Conservation (phyloP, 2,329 filamentous ascomycete genomes). For the Cordyceps fumosorosea region DNA sequence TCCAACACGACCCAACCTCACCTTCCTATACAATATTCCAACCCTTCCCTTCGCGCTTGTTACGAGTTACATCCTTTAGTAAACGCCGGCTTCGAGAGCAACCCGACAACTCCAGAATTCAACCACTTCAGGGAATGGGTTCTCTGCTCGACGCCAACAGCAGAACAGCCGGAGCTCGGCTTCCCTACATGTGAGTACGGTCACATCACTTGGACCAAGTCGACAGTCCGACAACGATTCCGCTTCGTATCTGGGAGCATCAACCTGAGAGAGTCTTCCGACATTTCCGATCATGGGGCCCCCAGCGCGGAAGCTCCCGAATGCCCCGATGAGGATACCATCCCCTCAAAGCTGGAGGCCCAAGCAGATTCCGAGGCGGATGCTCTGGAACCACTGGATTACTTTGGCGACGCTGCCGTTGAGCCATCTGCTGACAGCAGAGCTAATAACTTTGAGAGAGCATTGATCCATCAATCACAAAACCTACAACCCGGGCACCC, state of each 20-base stretch:
- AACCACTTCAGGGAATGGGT: constrained; percentile 65
- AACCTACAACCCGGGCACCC: constrained; percentile 25
- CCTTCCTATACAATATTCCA: constrained; percentile 61
- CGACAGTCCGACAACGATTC: constrained; percentile 60
- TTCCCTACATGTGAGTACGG: constrained; percentile 54
- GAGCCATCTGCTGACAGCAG: constrained; percentile 17
- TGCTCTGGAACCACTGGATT: constrained; percentile 29
- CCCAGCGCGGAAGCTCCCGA: constrained; percentile 18
- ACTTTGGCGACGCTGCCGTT: constrained; percentile 33
- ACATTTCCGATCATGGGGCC: constrained; percentile 29
- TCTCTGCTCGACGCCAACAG: constrained; percentile 46
- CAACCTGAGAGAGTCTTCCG: constrained; percentile 25
- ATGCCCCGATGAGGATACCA: not conserved
- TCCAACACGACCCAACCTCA: constrained; percentile 46
- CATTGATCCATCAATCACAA: not conserved
- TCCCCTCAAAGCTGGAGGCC: not conserved
- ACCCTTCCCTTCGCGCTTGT: constrained; percentile 56
- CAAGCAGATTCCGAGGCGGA: constrained; percentile 20
- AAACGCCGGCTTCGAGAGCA: constrained; percentile 39
- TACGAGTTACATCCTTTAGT: constrained; percentile 51
- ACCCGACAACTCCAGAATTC: constrained; percentile 42
- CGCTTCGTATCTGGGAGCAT: constrained; percentile 58
- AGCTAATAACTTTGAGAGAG: constrained; percentile 2
- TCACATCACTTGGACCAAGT: constrained; percentile 63
- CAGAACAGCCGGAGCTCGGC: constrained; percentile 45